These are phyloP conservation scores for Leishmania gerbilli DNA, from an alignment of 208 protist species.

Conservation along the genomic window DNA sequence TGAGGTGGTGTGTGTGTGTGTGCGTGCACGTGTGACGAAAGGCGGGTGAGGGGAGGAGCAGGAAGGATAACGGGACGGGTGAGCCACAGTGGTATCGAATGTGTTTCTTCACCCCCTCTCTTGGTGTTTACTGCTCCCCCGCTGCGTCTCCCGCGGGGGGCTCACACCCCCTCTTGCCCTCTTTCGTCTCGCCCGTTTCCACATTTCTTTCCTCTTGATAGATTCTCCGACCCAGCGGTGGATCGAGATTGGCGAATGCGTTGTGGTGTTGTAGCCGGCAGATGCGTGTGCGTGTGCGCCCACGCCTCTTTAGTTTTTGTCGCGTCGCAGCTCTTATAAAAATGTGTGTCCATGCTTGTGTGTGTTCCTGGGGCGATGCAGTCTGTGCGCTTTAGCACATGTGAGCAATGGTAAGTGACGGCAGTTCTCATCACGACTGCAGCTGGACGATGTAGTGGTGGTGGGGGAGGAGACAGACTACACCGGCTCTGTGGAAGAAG, in stretches of 20 bases:
- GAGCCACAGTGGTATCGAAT: not conserved
- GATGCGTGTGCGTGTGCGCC: slow-evolving; percentile 4
- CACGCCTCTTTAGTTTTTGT: not conserved
- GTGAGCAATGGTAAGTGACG: not conserved
- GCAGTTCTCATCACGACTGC: not conserved
- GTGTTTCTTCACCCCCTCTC: not conserved
- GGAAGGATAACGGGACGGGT: not conserved
- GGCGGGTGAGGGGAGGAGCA: not conserved
- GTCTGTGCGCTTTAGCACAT: not conserved
- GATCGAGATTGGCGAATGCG: not conserved
- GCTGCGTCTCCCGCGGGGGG: not conserved
- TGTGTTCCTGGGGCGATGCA: slow-evolving; percentile 11
- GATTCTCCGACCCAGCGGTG: not conserved
- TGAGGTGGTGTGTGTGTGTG: slow-evolving; percentile 24
- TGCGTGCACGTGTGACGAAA: not conserved
- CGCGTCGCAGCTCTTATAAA: slow-evolving; percentile 2
- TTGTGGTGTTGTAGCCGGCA: not conserved
- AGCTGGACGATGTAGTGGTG: not conserved
- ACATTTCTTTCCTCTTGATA: not conserved
- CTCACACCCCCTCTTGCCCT: not conserved
- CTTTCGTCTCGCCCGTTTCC: not conserved
- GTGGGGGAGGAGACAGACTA: not conserved
- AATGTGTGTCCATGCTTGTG: slow-evolving; percentile 11
- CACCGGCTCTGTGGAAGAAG: not conserved
- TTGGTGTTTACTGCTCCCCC: not conserved